Base-by-base conservation (phyloP, 1,284 basidiomycete species). In the Cutaneotrichosporon spelunceum region DNA sequence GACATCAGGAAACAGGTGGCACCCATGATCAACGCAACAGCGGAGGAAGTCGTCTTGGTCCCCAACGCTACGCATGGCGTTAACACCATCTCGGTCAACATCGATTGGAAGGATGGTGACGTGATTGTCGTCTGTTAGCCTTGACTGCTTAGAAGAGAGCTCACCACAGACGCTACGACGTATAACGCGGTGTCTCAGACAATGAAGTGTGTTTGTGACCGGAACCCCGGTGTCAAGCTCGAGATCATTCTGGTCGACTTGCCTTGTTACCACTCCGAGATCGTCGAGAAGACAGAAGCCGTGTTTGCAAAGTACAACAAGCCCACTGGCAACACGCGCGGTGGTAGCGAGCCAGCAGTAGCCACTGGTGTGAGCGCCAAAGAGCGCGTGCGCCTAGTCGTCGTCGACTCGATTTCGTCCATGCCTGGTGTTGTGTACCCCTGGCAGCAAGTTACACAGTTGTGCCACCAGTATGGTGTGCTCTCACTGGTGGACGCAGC, bases 401-500 rank as follows among this genome's bases (percentile, higher is more conserved):
- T 94, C 9, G 84, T 95, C 23, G 93, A 95, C 74, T 79, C 83
- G 21, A 88, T 95, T 64, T 79, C 82, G 1, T 85, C 88, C 1
- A 82, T 81, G 45, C 92, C 92, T 0, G 92, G 77, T 0, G 84
- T 85, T 3, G 71, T 82, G 0, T 79, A 91, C 34, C 93, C 93
- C 0, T 95, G 92, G 93, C 81, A 88, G 71, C 83, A 87, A 64
- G 82, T 94, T 72, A 86, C 88, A 0, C 75, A 81, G 21, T 80
- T 90, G n/a, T 88, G 87, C 71, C 83, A 83, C 67, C 83, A 88
- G 65, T 85, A 87, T 58, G 85, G 84, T 4, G 83, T 87, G 2
- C 84, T 85, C 76, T 87, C 84, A 58, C 75, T 93, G 16, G 77
- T 96, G 19, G 93, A 96, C 69, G 93, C 83, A 0, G 93, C 93